phyloP scores from a whole-genome alignment of 805 yeast species.

The Lipomyces mesembrius region DNA sequence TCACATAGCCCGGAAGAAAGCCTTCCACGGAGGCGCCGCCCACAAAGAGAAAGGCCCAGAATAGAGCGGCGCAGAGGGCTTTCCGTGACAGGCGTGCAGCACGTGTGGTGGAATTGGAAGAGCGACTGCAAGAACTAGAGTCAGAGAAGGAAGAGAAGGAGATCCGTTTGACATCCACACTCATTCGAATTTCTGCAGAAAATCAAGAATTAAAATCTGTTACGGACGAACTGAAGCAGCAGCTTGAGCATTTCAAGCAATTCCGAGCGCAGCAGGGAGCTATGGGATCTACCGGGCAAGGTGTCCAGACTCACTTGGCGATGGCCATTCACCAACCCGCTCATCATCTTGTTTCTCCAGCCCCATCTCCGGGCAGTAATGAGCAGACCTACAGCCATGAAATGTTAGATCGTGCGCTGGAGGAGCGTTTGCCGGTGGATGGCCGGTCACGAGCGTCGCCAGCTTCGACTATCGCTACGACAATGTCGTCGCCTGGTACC shows the following conservation, averaged over 20 bases:
- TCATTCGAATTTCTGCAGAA: conserved; percentile 44
- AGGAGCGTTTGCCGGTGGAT: conserved; percentile 34
- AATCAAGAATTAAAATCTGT: conserved; percentile 44
- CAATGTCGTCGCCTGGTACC: not conserved
- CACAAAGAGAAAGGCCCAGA: conserved; percentile 84
- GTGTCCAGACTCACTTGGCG: conserved; percentile 2
- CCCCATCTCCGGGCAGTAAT: conserved; percentile 52
- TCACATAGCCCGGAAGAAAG: conserved; percentile 52
- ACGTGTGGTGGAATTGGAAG: conserved; percentile 76
- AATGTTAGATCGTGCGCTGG: conserved; percentile 35
- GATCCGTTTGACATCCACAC: conserved; percentile 19
- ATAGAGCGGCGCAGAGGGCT: conserved; percentile 92
- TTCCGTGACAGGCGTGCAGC: conserved; percentile 87
- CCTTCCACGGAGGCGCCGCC: conserved; percentile 80
- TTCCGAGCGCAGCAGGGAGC: conserved; percentile 37
- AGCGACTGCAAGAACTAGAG: conserved; percentile 67
- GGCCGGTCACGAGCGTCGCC: conserved; percentile 21
- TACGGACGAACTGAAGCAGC: conserved; percentile 36
- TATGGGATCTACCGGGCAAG: conserved; percentile 16
- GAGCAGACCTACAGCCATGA: conserved; percentile 32
- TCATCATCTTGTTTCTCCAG: conserved; percentile 58
- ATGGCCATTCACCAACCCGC: conserved; percentile 18
- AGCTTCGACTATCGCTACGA: conserved; percentile 24
- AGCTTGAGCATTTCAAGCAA: conserved; percentile 33
- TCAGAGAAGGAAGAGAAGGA: conserved; percentile 60